Conservation (phyloP, 179 eudicot species). For the Corrigiola litoralis region DNA sequence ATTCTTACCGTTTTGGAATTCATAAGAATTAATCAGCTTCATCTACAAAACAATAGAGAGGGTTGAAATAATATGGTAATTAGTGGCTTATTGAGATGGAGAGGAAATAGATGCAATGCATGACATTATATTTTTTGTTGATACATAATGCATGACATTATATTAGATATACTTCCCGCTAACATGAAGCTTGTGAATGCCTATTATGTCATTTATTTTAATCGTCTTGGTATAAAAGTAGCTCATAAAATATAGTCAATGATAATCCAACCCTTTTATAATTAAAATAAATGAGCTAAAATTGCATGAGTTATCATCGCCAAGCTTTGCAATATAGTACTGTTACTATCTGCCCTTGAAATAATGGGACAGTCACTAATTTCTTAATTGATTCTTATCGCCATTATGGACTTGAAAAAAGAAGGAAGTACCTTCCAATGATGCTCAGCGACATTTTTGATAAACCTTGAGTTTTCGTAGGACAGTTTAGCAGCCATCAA, state of each 20-base stretch:
- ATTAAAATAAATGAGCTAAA: too few relatives aligned
- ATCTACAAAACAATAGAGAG: conserved; percentile 13
- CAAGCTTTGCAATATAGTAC: too few relatives aligned
- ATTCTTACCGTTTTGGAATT: conserved; percentile 29
- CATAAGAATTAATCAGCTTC: conserved; percentile 23
- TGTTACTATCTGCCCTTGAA: not conserved
- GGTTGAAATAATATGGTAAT: not conserved
- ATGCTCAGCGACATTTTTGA: conserved; percentile 24
- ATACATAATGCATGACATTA: too few relatives aligned
- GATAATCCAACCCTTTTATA: too few relatives aligned
- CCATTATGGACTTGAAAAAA: not conserved
- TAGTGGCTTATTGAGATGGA: too few relatives aligned
- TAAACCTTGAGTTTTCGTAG: conserved; percentile 28
- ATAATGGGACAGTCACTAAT: not conserved
- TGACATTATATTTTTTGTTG: not conserved
- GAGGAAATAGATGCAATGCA: not conserved
- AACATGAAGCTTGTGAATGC: too few relatives aligned
- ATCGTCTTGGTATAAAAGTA: too few relatives aligned
- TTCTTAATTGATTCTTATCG: not conserved
- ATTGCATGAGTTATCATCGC: too few relatives aligned
- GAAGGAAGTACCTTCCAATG: conserved; percentile 23
- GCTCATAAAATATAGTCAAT: too few relatives aligned
- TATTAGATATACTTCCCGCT: too few relatives aligned
- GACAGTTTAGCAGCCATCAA: conserved; percentile 33
- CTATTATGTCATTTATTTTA: too few relatives aligned